Evolutionary conservation across 805 yeast genomes (phyloP), one percentile per base, ranked within the genome.

Genomic region (Isabelozyma gotoi): DNA sequence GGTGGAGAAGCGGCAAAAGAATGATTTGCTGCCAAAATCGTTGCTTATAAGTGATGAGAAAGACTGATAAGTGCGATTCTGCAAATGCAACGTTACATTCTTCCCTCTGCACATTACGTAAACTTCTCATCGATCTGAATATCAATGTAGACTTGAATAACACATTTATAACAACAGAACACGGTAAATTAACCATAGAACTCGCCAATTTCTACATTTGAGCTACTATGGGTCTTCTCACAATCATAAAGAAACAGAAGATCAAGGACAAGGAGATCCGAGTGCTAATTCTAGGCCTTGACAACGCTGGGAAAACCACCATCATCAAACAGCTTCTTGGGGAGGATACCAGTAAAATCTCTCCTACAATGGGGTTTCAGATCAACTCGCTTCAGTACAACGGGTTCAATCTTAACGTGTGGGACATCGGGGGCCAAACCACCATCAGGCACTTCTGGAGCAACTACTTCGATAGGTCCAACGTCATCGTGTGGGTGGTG

Each of bases 301-400:
- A 91, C 59, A 89, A 88, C 61, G 79, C 96, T 0, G 98, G 98
- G 2, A 91, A 91, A 61, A 86, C 97, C 2, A 87, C 97, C 0
- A 77, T 92, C 2, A 84, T 90, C 17, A 81, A 82, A 45, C 58
- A 70, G 15, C 57, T 88, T 12, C 68, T 85, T 64, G 49, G 71
- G 19, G 68, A 74, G 49, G 80, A 81, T 45, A 71, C 76, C 5
- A 53, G 60, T 6, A 68, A 68, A n/a, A 81, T 90, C 5, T 76
- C 88, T 7, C 97, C 98, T 0, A 91, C 98, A 0, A 77, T 91
- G 74, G 98, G 98, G 12, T 92, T 91, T 63, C 84, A 81, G 53
- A 92, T 91, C 49, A 76, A 79, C 39, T 80, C 91, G 1, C 55
- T 86, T 1, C 55, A 60, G 1, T 64, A 70, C 48, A 47, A 62